Conservation (phyloP, 2,329 filamentous ascomycete species). For the Colletotrichum sp. region DNA sequence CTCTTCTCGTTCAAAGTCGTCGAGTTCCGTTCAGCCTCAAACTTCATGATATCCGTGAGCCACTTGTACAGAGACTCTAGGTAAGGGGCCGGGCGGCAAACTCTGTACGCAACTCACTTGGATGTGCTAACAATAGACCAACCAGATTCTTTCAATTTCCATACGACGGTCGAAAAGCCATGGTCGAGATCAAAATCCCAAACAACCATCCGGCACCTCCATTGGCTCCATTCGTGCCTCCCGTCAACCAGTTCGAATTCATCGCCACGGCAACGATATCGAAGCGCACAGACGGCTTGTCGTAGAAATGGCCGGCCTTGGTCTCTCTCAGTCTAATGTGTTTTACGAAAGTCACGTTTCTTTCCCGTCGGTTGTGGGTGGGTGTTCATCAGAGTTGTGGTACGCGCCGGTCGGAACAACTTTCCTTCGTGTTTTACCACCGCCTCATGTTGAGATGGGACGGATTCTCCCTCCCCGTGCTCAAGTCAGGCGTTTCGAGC, state of each 20-base stretch:
- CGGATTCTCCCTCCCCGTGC: neutral
- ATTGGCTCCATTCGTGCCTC: slow-evolving; percentile 2
- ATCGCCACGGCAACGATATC: slow-evolving; percentile 19
- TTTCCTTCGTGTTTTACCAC: slow-evolving; percentile 9
- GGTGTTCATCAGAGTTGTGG: neutral
- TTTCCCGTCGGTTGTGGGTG: neutral
- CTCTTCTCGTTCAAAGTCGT: slow-evolving; percentile 17
- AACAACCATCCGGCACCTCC: neutral
- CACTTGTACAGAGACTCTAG: slow-evolving; percentile 17
- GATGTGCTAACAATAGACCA: neutral
- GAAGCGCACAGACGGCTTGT: slow-evolving; percentile 16
- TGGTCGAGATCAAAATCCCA: slow-evolving; percentile 12
- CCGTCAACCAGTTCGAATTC: slow-evolving; percentile 15
- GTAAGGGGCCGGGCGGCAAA: neutral
- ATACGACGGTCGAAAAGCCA: slow-evolving; percentile 5
- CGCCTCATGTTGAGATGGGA: slow-evolving; percentile 6
- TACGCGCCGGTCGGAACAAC: neutral
- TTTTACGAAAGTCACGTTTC: neutral
- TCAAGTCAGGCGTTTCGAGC: neutral
- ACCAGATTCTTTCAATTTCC: slow-evolving; percentile 2
- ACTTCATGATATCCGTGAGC: slow-evolving; percentile 15
- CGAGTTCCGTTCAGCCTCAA: slow-evolving; percentile 17
- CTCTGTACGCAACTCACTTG: neutral
- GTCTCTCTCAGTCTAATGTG: neutral
- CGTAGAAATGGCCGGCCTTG: neutral